Evolutionary conservation across 192 early-diverging fungal genomes (phyloP), one percentile per base, ranked within the genome.

Genomic region (Backusella australiensis): DNA sequence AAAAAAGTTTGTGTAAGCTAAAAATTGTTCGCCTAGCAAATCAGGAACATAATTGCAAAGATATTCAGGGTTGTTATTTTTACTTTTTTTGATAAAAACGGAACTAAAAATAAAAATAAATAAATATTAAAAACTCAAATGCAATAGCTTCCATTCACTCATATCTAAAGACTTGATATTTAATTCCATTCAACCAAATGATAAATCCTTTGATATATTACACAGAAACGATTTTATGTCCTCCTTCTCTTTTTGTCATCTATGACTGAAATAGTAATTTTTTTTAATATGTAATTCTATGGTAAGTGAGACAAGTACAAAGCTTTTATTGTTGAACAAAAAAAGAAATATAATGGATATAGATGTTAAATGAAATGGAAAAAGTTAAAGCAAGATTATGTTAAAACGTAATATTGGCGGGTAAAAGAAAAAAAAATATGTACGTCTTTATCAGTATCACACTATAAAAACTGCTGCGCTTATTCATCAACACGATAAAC

Each of bases 51-150:
- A 9, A 29, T 63, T 63, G 12, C 11, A 63, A 26, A 26, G 56
- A 63, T 63, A 63, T 63, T 63, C 56, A 63, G 56, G 56, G 42
- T 17, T 5, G 12, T 4, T 12, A 26, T 63, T 26, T 63, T 63
- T 63, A 14, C 23, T 63, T 63, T 29, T 56, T 63, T 63, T 29
- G 23, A 12, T 63, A 12, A 29, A 29, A 9, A 11, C 23, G 9
- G 56, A 63, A 3, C 56, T 63, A 63, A 63, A 63, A 63, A 63
- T 63, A 63, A 63, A 56, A 9, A 56, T 26, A 63, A 59, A 59
- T 59, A 59, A 59, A 56, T 21, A 56, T 23, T 21, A 53, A 53
- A 23, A 53, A 53, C 42, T 44, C 15, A 44, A 59, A 59, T 12
- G n/a, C 26, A 23, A 26, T 29, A 12, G 11, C 6, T 29, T 11